phyloP scores from a whole-genome alignment of 176 grass and related monocot genomes.

The Musa schizocarpa region DNA sequence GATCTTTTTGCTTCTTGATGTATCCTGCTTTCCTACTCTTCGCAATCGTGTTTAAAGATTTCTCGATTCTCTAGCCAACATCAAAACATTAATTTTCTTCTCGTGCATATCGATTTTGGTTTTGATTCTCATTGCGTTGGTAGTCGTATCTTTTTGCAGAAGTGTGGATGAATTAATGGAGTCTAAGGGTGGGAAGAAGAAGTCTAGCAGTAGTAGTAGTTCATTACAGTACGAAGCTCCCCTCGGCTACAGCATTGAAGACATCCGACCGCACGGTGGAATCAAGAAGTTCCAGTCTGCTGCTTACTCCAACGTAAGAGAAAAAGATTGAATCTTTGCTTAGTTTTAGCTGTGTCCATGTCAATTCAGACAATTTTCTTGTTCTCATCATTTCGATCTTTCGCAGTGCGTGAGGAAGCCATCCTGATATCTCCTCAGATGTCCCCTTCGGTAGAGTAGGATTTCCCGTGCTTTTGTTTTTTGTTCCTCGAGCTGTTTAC shows the following conservation, averaged over 20 bases:
- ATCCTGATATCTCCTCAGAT: conserved; percentile 69
- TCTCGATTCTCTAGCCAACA: no score
- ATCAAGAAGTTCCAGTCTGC: conserved; percentile 97
- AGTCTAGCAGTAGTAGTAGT: conserved; percentile 62
- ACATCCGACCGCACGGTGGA: conserved; percentile 82
- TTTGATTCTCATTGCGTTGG: neutral
- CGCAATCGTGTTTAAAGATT: no score
- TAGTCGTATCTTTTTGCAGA: neutral
- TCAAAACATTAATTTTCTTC: no score
- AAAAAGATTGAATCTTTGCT: neutral
- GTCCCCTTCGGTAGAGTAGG: conserved; percentile 45
- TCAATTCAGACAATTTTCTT: conserved; percentile 17
- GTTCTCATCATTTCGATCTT: conserved; percentile 20
- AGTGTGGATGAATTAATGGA: conserved; percentile 85
- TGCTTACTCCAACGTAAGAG: conserved; percentile 92
- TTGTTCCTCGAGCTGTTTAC: conserved; percentile 21
- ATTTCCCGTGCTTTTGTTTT: conserved; percentile 5
- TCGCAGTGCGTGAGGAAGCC: conserved; percentile 90
- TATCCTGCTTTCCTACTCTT: no score
- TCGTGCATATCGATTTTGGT: neutral
- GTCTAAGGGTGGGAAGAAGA: conserved; percentile 67
- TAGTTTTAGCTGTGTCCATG: neutral
- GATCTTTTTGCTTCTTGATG: no score
- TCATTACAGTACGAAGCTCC: conserved; percentile 71
- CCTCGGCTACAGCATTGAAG: conserved; percentile 91